Conservation (phyloP, 768 basidiomycete genomes). For the Crepidotus variabilis region DNA sequence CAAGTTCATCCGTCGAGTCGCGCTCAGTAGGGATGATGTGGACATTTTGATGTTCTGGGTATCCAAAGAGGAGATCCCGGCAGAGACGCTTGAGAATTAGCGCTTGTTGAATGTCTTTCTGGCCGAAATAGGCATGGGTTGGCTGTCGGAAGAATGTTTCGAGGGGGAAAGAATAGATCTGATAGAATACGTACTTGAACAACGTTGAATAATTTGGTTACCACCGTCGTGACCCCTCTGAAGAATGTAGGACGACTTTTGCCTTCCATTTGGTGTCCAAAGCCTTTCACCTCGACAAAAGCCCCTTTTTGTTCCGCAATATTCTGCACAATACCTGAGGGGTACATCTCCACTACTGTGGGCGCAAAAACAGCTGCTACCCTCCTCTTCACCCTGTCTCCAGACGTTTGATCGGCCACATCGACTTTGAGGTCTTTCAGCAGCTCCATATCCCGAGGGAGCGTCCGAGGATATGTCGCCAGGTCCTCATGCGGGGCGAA, state of each 20-base stretch:
- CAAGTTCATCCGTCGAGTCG: slow-evolving; percentile 60
- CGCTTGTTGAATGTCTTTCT: slow-evolving; percentile 98
- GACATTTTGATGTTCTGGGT: slow-evolving; percentile 70
- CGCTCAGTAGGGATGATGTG: slow-evolving; percentile 87
- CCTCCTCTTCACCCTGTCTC: slow-evolving; percentile 24
- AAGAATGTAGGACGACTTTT: slow-evolving; percentile 86
- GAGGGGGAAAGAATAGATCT: not conserved
- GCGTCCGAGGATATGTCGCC: slow-evolving; percentile 83
- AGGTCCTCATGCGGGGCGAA: slow-evolving; percentile 97
- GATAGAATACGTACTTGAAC: slow-evolving; percentile 57
- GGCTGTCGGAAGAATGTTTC: slow-evolving; percentile 49
- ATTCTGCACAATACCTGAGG: slow-evolving; percentile 83
- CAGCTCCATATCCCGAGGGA: slow-evolving; percentile 67
- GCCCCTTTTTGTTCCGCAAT: slow-evolving; percentile 75
- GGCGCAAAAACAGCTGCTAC: slow-evolving; percentile 80
- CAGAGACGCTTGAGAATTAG: slow-evolving; percentile 76
- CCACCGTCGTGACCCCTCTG: slow-evolving; percentile 91
- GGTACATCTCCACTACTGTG: slow-evolving; percentile 82
- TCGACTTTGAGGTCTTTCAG: slow-evolving; percentile 34
- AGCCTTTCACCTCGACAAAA: slow-evolving; percentile 90
- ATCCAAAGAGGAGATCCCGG: slow-evolving; percentile 74
- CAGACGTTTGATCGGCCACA: not conserved
- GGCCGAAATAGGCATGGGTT: slow-evolving; percentile 90
- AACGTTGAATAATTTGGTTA: slow-evolving; percentile 91
- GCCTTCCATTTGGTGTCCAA: slow-evolving; percentile 92